Conservation (phyloP, 2,329 filamentous ascomycete genomes). For the Microsporum canis region DNA sequence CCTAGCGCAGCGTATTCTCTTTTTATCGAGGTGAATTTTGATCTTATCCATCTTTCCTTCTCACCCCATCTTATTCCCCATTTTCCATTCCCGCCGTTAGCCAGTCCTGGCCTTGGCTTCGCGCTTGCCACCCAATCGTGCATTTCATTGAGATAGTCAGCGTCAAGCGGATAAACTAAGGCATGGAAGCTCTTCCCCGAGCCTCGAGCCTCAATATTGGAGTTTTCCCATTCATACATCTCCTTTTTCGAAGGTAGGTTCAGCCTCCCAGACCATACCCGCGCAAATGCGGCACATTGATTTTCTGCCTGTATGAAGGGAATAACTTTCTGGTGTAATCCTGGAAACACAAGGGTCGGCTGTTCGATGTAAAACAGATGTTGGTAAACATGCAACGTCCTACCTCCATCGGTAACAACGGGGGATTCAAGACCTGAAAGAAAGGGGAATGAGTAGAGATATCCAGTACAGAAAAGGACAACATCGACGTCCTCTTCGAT, state of each 20-base stretch:
- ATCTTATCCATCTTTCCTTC: slow-evolving; percentile 60
- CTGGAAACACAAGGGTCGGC: slow-evolving; percentile 67
- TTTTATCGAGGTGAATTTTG: slow-evolving; percentile 57
- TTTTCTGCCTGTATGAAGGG: slow-evolving; percentile 72
- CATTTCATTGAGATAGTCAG: slow-evolving; percentile 36
- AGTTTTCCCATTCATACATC: slow-evolving; percentile 59
- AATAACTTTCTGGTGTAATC: slow-evolving; percentile 70
- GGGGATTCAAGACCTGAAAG: slow-evolving; percentile 40
- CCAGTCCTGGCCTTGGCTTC: slow-evolving; percentile 26
- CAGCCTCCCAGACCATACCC: slow-evolving; percentile 63
- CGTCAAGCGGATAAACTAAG: slow-evolving; percentile 39
- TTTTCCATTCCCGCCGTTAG: slow-evolving; percentile 47
- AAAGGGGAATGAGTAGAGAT: slow-evolving; percentile 76
- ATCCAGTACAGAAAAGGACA: slow-evolving; percentile 80
- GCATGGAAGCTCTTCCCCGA: slow-evolving; percentile 43
- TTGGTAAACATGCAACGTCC: slow-evolving; percentile 62
- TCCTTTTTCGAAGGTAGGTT: slow-evolving; percentile 49
- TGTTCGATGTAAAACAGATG: slow-evolving; percentile 66
- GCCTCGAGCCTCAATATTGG: slow-evolving; percentile 33
- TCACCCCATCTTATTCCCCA: slow-evolving; percentile 60
- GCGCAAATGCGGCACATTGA: slow-evolving; percentile 64
- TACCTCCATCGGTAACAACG: slow-evolving; percentile 56
- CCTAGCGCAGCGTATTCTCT: slow-evolving; percentile 58
- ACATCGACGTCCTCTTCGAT: slow-evolving; percentile 59
- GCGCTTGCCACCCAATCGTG: slow-evolving; percentile 34